Conservation (phyloP, 768 basidiomycete genomes). For the Lactarius tabidus region DNA sequence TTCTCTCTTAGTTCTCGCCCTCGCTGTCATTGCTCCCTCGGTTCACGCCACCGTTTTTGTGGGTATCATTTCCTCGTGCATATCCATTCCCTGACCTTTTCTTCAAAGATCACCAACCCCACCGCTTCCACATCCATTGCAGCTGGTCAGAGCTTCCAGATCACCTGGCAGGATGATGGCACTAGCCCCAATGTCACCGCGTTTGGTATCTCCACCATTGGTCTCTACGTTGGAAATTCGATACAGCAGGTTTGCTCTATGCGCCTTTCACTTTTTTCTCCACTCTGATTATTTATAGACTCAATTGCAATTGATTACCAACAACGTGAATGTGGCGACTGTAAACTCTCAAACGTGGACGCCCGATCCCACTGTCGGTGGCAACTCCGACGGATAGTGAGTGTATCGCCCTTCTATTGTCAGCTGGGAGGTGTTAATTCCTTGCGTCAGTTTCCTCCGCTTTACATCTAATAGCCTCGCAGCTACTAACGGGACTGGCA, state of each 20-base stretch:
- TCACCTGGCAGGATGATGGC: constrained; percentile 60
- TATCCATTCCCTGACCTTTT: background rate
- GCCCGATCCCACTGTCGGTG: constrained; percentile 49
- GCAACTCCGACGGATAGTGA: constrained; percentile 54
- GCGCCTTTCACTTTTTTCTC: background rate
- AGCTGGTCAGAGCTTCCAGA: constrained; percentile 48
- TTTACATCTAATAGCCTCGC: constrained; percentile 55
- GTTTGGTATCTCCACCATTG: constrained; percentile 51
- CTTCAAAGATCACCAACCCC: constrained; percentile 54
- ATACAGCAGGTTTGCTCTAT: constrained; percentile 48
- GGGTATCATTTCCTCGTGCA: background rate
- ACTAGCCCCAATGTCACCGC: constrained; percentile 42
- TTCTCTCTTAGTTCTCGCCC: constrained; percentile 6
- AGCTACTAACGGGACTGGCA: constrained; percentile 48
- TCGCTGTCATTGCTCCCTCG: constrained; percentile 19
- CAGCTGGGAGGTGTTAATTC: background rate
- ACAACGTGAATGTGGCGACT: constrained; percentile 49
- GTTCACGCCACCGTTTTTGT: constrained; percentile 20
- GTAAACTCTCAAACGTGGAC: constrained; percentile 47
- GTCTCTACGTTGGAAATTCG: constrained; percentile 61
- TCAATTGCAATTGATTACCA: constrained; percentile 47
- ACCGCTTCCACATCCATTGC: constrained; percentile 42
- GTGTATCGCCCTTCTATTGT: constrained; percentile 19
- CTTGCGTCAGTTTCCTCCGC: constrained; percentile 63
- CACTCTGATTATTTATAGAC: constrained; percentile 41